Base-by-base conservation (phyloP, 2,329 filamentous ascomycete genomes). In the Arthrobotrys pseudoclavata region DNA sequence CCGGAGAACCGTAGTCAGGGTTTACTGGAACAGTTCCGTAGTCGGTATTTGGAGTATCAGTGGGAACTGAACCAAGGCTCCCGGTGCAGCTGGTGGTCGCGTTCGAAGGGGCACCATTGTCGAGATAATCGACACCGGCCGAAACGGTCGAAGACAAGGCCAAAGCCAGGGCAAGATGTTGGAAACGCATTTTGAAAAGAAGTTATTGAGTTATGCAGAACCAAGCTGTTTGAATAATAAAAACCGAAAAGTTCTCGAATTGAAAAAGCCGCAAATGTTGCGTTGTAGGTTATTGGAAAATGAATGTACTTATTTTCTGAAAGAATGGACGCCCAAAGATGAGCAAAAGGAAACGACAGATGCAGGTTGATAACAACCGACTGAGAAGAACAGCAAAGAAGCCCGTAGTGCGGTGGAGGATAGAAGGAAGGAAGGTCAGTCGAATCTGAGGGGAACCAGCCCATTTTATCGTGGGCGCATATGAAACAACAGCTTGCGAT, bases 131-230 rank as follows among this genome's bases (percentile, higher is more conserved):
- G 50, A 48, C 24, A 67, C 57, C 64, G 24, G 74, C 61, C 55
- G 67, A 70, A 5, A 63, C 74, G 37, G 67, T 68, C 37, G 74
- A 71, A 62, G 74, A 60, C 45, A 77, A 48, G 67, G 74, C 74
- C 74, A 77, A 67, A 47, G 74, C 74, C 74, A 77, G 67, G 74
- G 74, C 74, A 55, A 77, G 18, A 55, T 77, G 61, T 77, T 77
- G 67, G 67, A 77, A 77, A 71, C 67, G 74, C 74, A 77, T 77
- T 55, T 77, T 77, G 67, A 71, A 77, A 34, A 7, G 66, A 77
- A 77, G 31, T 45, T 55, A 50, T 60, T 55, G 37, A 55, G 7
- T 52, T 26, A 64, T 77, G 64, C 67, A 77, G 74, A 77, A 71
- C 74, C 74, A 77, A 71, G 74, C 74, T 71, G 67, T 77, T 66